Percentiles rank a stretch among this genome's conserved stretches.
Evolutionary conservation across 2,329 filamentous ascomycete species (phyloP).

Genomic region (Tricladium varicosporioides): DNA sequence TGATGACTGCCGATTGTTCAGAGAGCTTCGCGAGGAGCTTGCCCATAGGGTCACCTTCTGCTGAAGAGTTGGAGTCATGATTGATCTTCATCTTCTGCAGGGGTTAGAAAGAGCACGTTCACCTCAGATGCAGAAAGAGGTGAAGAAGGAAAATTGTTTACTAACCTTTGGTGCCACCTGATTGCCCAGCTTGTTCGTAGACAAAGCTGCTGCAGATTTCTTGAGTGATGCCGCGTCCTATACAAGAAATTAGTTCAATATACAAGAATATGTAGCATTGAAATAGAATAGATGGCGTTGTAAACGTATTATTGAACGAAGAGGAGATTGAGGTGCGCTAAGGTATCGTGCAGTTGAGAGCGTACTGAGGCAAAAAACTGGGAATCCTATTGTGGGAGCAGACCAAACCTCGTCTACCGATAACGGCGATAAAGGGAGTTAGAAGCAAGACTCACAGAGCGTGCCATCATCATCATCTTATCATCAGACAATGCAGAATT

Average conservation of each 20-base stretch:
- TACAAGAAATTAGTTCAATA: conserved; percentile 15
- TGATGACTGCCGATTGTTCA: conserved; percentile 64
- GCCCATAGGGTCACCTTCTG: conserved; percentile 60
- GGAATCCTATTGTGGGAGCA: background rate
- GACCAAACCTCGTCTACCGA: too few relatives aligned
- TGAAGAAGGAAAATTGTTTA: conserved; percentile 3
- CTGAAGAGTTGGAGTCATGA: conserved; percentile 40
- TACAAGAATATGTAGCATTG: conserved; percentile 3
- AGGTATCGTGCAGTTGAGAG: background rate
- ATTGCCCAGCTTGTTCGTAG: conserved; percentile 54
- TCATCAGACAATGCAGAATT: conserved; percentile 26
- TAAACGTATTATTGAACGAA: background rate
- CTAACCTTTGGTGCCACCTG: conserved; percentile 52
- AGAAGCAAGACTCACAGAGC: conserved; percentile 33
- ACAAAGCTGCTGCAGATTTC: conserved; percentile 43
- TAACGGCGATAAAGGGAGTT: background rate
- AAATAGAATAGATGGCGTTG: background rate
- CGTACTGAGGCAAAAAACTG: conserved; percentile 1
- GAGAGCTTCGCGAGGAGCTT: conserved; percentile 70
- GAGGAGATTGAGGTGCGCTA: background rate
- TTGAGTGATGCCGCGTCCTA: conserved; percentile 30
- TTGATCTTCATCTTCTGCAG: conserved; percentile 48
- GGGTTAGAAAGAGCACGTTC: conserved; percentile 25
- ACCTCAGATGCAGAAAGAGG: background rate
- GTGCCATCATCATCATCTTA: conserved; percentile 20